Evolutionary conservation across 495 filamentous ascomycete species (phyloP).

Genomic region (Oleoguttula mirabilis): DNA sequence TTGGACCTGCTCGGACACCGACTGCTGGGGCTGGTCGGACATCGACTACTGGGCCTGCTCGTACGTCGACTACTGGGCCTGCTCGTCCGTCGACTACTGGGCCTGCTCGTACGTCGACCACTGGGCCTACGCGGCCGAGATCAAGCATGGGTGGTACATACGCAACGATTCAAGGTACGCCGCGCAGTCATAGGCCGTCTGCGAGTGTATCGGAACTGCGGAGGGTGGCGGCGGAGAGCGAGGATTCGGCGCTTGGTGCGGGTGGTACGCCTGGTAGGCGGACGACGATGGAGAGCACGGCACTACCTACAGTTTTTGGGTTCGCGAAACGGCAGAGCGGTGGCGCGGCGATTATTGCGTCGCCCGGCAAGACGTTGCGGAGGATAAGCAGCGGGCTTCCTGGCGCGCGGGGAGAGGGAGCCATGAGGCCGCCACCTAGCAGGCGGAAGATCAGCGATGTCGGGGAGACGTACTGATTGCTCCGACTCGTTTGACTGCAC

Average conservation of each 20-base stretch:
- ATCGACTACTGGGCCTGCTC: slow-evolving; percentile 27
- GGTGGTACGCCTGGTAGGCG: slow-evolving; percentile 22
- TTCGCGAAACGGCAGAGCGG: slow-evolving; percentile 28
- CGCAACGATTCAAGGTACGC: slow-evolving; percentile 18
- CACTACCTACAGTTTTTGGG: slow-evolving; percentile 22
- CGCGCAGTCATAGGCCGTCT: slow-evolving; percentile 7
- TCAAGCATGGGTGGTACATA: slow-evolving; percentile 44
- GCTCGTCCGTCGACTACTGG: slow-evolving; percentile 34
- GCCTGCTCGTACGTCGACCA: background rate
- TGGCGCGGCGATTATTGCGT: slow-evolving; percentile 4
- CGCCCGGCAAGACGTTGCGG: slow-evolving; percentile 11
- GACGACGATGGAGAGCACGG: slow-evolving; percentile 19
- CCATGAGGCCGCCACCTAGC: slow-evolving; percentile 42
- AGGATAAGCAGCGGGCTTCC: slow-evolving; percentile 20
- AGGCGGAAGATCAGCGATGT: slow-evolving; percentile 44
- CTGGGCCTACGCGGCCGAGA: slow-evolving; percentile 34
- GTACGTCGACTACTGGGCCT: too few species aligned
- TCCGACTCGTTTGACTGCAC: too few species aligned
- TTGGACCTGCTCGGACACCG: slow-evolving; percentile 6
- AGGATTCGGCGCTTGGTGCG: slow-evolving; percentile 8
- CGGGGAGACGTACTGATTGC: slow-evolving; percentile 51
- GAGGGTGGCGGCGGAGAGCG: slow-evolving; percentile 15
- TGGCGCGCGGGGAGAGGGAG: slow-evolving; percentile 34
- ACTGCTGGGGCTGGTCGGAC: too few species aligned
- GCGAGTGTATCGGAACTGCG: slow-evolving; percentile 14